Evolutionary conservation across 768 basidiomycete species (phyloP).

Genomic region (Leccinellum albellum): DNA sequence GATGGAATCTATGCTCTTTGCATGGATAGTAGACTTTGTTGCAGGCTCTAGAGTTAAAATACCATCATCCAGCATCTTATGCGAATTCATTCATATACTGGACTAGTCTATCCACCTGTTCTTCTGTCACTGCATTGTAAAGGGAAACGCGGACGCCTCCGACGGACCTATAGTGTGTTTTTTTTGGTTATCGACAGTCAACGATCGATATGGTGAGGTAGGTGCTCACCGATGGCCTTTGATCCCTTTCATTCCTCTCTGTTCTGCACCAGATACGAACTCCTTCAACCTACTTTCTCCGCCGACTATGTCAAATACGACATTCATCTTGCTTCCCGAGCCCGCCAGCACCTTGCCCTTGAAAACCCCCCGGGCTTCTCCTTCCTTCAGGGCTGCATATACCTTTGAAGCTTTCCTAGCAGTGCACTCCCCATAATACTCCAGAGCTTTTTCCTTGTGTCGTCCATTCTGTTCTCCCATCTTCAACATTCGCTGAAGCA

Average conservation of each 20-base stretch:
- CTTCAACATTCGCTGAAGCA: slow-evolving; percentile 65
- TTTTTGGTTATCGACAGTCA: neutral
- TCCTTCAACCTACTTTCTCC: slow-evolving; percentile 68
- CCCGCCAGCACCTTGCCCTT: slow-evolving; percentile 67
- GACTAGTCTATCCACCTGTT: slow-evolving; percentile 60
- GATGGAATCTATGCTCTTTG: neutral
- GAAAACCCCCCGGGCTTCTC: slow-evolving; percentile 68
- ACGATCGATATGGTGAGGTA: neutral
- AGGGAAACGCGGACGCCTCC: slow-evolving; percentile 79
- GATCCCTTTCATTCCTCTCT: slow-evolving; percentile 74
- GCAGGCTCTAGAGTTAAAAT: slow-evolving; percentile 4
- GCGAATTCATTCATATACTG: slow-evolving; percentile 58
- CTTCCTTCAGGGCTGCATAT: slow-evolving; percentile 68
- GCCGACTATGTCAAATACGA: slow-evolving; percentile 76
- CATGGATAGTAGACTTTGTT: neutral
- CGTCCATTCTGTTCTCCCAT: slow-evolving; percentile 16
- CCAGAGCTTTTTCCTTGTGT: slow-evolving; percentile 53
- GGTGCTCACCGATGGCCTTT: slow-evolving; percentile 85
- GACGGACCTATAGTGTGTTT: slow-evolving; percentile 41
- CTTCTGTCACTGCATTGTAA: slow-evolving; percentile 85
- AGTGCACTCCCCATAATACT: slow-evolving; percentile 64
- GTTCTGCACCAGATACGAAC: slow-evolving; percentile 81
- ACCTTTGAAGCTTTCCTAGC: slow-evolving; percentile 70
- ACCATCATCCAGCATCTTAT: slow-evolving; percentile 3
- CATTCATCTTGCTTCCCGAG: slow-evolving; percentile 93